Conservation (phyloP, 768 basidiomycete genomes). For the Suillus placidus region DNA sequence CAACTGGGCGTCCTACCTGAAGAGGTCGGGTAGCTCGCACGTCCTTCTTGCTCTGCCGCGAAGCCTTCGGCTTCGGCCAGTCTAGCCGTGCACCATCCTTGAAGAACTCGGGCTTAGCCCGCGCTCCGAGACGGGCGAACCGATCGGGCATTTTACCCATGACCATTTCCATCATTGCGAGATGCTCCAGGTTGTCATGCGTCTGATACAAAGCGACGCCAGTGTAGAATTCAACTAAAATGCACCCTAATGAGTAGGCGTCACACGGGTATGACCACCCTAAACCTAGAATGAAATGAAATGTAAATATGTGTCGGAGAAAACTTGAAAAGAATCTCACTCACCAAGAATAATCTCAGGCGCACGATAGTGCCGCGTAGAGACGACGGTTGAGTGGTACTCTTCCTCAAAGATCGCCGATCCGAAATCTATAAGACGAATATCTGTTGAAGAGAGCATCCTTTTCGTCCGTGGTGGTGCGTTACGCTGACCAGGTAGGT, state of each 20-base stretch:
- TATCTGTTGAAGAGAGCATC: conserved; percentile 84
- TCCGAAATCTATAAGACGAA: conserved; percentile 97
- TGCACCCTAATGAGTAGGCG: conserved; percentile 97
- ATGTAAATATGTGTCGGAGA: conserved; percentile 15
- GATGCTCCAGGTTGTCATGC: conserved; percentile 97
- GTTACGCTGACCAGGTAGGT: conserved; percentile 51
- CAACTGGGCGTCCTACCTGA: conserved; percentile 51
- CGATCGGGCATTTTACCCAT: conserved; percentile 97
- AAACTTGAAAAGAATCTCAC: conserved; percentile 27
- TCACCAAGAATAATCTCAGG: conserved; percentile 97
- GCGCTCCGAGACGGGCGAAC: conserved; percentile 73
- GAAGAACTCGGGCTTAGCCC: conserved; percentile 92
- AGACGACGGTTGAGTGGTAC: conserved; percentile 98
- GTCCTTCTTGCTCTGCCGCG: conserved; percentile 91
- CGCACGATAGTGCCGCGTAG: conserved; percentile 96
- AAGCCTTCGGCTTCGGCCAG: conserved; percentile 89
- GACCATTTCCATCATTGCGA: conserved; percentile 99
- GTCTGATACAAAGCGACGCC: conserved; percentile 99
- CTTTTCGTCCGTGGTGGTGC: conserved; percentile 70
- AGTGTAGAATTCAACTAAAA: conserved; percentile 97
- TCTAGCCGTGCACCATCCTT: conserved; percentile 83
- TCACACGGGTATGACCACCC: conserved; percentile 99
- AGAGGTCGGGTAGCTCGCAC: conserved; percentile 83
- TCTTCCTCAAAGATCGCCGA: conserved; percentile 98
- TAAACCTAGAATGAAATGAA: conserved; percentile 59